Conservation (phyloP, 2,329 filamentous ascomycete genomes). For the Penicillium digitatum region DNA sequence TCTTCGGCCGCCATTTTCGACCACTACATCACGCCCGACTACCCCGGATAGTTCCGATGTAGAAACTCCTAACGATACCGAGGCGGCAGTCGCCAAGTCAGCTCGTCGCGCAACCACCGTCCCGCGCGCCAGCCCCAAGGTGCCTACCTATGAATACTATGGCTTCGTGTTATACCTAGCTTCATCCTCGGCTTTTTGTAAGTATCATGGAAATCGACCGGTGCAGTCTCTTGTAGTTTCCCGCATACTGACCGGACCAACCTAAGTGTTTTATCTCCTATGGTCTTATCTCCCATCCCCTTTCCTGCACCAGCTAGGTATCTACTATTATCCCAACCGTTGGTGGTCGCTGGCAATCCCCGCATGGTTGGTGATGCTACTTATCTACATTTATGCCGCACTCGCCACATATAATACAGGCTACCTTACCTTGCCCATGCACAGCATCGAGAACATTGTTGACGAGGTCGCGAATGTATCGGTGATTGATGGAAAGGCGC, state of each 20-base stretch:
- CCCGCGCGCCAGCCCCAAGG: conserved; percentile 81
- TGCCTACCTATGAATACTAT: conserved; percentile 99
- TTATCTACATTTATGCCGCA: conserved; percentile 92
- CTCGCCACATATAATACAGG: conserved; percentile 87
- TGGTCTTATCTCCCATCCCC: conserved; percentile 93
- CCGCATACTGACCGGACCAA: conserved; percentile 2
- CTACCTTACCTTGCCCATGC: conserved; percentile 76
- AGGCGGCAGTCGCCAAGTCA: conserved; percentile 58
- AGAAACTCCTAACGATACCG: conserved; percentile 62
- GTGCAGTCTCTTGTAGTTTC: background rate
- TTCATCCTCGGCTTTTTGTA: conserved; percentile 73
- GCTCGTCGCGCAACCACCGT: conserved; percentile 61
- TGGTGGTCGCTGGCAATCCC: conserved; percentile 97
- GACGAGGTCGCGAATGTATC: conserved; percentile 86
- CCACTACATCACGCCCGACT: conserved; percentile 75
- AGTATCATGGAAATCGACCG: conserved; percentile 37
- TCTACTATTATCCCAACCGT: conserved; percentile 93
- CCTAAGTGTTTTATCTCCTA: conserved; percentile 58
- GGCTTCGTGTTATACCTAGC: conserved; percentile 96
- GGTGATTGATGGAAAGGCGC: conserved; percentile 68
- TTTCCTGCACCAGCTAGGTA: conserved; percentile 86
- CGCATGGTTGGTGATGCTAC: conserved; percentile 78
- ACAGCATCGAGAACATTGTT: conserved; percentile 80
- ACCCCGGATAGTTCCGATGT: conserved; percentile 90
- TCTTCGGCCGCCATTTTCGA: conserved; percentile 65